Evolutionary conservation across 2,329 filamentous ascomycete genomes (phyloP).

Genomic region (Alternaria triticimaculans): DNA sequence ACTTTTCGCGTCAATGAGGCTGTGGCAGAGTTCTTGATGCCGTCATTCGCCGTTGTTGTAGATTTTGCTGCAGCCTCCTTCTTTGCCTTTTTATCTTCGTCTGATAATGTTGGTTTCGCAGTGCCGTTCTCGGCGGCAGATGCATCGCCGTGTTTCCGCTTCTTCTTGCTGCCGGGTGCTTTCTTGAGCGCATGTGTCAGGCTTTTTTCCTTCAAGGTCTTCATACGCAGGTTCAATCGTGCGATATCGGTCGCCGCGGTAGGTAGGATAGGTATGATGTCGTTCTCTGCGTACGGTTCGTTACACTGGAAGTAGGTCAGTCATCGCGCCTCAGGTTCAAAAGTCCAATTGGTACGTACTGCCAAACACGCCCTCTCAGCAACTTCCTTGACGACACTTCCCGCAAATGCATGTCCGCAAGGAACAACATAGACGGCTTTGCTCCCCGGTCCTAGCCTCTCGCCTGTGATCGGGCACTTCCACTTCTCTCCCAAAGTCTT

Average conservation of each 20-base stretch:
- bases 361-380: conserved; percentile 66
- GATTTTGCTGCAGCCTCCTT: conserved; percentile 18
- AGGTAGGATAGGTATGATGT: conserved; percentile 84
- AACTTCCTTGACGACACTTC: conserved; percentile 84
- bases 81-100: conserved; percentile 31
- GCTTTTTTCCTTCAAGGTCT: conserved; percentile 72
- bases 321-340: neutral
- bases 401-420: conserved; percentile 93
- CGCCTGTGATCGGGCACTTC: conserved; percentile 87
- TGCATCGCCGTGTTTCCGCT: conserved; percentile 68
- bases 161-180: conserved; percentile 68
- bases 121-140: conserved; percentile 9
- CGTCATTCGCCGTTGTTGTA: conserved; percentile 44
- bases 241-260: conserved; percentile 73
- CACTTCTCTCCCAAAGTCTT: conserved; percentile 64
- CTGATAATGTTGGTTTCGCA: conserved; percentile 21
- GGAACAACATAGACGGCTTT: conserved; percentile 90
- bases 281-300: conserved; percentile 71
- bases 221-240: conserved; percentile 68
- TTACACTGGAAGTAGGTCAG: conserved; percentile 66
- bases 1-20: conserved; percentile 87
- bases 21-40: conserved; percentile 88
- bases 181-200: conserved; percentile 91
- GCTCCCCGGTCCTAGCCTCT: conserved; percentile 78
- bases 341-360: conserved; percentile 48